Evolutionary conservation across 2,329 filamentous ascomycete species (phyloP), one percentile per base, ranked within the genome.

Genomic region (Fusarium sp.): DNA sequence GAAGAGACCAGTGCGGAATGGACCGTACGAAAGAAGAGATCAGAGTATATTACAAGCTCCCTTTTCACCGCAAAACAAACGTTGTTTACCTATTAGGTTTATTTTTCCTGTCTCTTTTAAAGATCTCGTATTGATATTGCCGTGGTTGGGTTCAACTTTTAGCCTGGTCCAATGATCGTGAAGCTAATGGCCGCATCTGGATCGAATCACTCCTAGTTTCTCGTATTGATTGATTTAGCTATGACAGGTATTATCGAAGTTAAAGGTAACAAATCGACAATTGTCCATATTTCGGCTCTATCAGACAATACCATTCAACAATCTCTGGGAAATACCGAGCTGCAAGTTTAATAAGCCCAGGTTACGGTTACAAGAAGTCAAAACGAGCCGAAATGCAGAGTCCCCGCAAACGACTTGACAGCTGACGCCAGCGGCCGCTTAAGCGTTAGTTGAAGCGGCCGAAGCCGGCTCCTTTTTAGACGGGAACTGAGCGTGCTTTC

Each of bases 81-180:
- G 21, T 17, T 36, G 48, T 32, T 28, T 38, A 56, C 38, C 34
- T 51, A 40, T n/a, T n/a, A n/a, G n/a, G n/a, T n/a, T n/a, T 26
- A 32, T 19, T 44, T 26, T 21, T 19, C 23, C 24, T 28, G 28
- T 36, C 51, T 30, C 42, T 45, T 50, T 30, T 44, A 45, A 44
- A 38, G 42, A 62, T 51, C 65, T 68, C 65, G 65, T 68, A 68
- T 65, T 47, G 44, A 61, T 68, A 65, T 65, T 44, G 47, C 30
- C 51, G 34, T 55, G 46, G 42, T 45, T 50, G 50, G 59, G 20
- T 45, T 56, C 36, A 20, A 48, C 48, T 49, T 48, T 48, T 43
- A 61, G 30, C 24, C 36, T 44, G 30, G 50, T 56, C 65, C 65
- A 68, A 68, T 68, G 43, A 68, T 44, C 28, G 45, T 42, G 42